Base-by-base conservation (phyloP, 352 stramenopile genomes). In the Hyaloperonospora arabidopsidis region DNA sequence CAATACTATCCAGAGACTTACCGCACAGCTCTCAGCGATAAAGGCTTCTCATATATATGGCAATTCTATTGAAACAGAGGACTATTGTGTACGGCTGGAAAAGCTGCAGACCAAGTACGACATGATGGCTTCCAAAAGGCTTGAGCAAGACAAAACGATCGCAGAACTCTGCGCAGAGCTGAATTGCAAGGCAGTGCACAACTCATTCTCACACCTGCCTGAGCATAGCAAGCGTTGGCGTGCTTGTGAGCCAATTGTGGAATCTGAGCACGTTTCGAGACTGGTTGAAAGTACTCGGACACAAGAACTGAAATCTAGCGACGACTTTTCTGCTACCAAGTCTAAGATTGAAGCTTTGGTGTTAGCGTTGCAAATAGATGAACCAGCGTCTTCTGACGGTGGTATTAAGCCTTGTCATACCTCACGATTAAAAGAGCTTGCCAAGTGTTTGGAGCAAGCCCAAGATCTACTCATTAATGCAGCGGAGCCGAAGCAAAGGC, bases 1-100 rank as follows among this genome's bases (percentile, higher is more conserved):
- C 49, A 70, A 68, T 0, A 70, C 79, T 46, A 74, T 82, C 49
- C 57, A 70, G 38, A 54, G 66, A 53, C 61, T 82, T 12, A 68
- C 64, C 2, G 54, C 68, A 5, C 56, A 73, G 18, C 43, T 79
- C 1, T 49, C 47, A 5, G 56, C 55, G 4, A 44, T 45, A 2
- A 50, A 76, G 32, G 41, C 35, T 12, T 19, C 41, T 3, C 54
- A 64, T 18, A 58, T 69, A 22, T 40, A 66, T 29, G 60, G 43
- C 15, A 47, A 69, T 34, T 40, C 38, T 19, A 43, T 49, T 14
- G 64, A 68, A 52, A 55, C 40, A 43, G 52, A 58, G 39, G 28
- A 19, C 1, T 47, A 72, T 25, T 50, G 63, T 7, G 45, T 46
- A 18, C 52, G 63, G 28, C 22, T 79, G 6, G 54, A 72, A n/a